Percentiles rank a stretch among this genome's conserved stretches.
Conservation (phyloP, 352 stramenopile genomes). For the Phytophthora boehmeriae region DNA sequence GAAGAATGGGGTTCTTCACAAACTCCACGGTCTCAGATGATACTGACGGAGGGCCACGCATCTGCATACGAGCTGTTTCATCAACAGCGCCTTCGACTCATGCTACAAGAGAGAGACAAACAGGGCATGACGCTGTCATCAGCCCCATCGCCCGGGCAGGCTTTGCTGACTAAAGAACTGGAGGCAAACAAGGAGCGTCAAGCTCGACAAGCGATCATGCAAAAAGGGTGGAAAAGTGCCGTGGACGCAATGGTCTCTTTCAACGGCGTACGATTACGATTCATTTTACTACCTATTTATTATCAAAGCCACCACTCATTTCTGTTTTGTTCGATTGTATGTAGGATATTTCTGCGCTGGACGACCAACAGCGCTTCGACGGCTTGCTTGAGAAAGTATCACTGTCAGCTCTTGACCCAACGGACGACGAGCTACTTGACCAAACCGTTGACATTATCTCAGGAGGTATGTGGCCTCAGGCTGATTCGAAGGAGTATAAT, state of each 20-base stretch:
- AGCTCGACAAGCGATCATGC: conserved; percentile 88
- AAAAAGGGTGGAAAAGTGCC: conserved; percentile 88
- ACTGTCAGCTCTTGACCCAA: conserved; percentile 63
- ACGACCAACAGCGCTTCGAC: conserved; percentile 70
- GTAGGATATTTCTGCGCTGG: conserved; percentile 54
- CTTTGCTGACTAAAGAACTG: conserved; percentile 88
- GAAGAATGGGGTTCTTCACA: conserved; percentile 90
- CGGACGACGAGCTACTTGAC: conserved; percentile 61
- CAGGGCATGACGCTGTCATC: conserved; percentile 80
- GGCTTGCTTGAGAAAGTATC: conserved; percentile 68
- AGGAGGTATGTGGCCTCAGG: conserved; percentile 31
- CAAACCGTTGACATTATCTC: conserved; percentile 54
- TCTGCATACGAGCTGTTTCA: conserved; percentile 89
- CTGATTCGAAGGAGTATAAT: neutral
- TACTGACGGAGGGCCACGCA: conserved; percentile 80
- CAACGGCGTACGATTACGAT: conserved; percentile 66
- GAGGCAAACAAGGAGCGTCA: conserved; percentile 89
- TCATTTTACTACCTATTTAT: conserved; percentile 1
- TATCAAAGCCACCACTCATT: neutral
- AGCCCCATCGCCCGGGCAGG: conserved; percentile 81
- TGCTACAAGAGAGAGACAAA: conserved; percentile 85
- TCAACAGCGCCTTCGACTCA: conserved; percentile 82
- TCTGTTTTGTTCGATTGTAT: conserved; percentile 1
- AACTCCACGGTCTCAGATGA: conserved; percentile 83
- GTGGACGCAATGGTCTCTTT: conserved; percentile 83